Percentiles rank a stretch among this genome's conserved stretches.
phyloP scores from a whole-genome alignment of 192 early-diverging fungal genomes.

The Paraglomus occultum region DNA sequence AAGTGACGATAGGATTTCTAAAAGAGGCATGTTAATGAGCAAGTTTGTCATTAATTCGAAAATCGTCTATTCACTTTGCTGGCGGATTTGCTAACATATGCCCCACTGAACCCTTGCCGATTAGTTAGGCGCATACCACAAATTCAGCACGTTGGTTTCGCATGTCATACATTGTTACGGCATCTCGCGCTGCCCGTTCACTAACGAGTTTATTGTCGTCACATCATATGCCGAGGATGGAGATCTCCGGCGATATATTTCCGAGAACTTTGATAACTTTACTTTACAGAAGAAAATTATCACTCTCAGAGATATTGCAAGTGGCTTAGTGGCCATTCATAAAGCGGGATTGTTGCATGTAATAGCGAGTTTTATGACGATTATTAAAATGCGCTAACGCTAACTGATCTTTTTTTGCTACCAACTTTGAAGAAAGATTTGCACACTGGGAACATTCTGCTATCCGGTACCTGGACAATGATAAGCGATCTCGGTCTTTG shows the following conservation, averaged over 20 bases:
- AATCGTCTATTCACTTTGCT: too few species aligned
- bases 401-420: background rate
- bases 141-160: background rate
- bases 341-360: constrained; percentile 1
- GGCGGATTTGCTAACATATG: too few species aligned
- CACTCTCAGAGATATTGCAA: constrained; percentile 8
- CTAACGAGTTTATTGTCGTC: background rate
- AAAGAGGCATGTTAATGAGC: background rate
- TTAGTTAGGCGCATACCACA: constrained; percentile 6
- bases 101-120: background rate
- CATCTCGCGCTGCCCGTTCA: background rate
- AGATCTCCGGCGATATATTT: background rate
- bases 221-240: constrained; percentile 3
- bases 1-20: background rate
- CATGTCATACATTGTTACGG: constrained; percentile 1
- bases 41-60: too few species aligned
- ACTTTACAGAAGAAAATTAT: background rate
- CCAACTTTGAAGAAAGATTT: constrained; percentile 1
- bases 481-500: constrained; percentile 9
- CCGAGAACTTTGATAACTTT: constrained; percentile 1
- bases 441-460: constrained; percentile 1
- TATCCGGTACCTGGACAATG: background rate
- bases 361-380: background rate
- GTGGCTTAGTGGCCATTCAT: background rate
- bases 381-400: too few species aligned